Base-by-base conservation (phyloP, 768 basidiomycete species). In the Chalciporus sphaerocephalus region DNA sequence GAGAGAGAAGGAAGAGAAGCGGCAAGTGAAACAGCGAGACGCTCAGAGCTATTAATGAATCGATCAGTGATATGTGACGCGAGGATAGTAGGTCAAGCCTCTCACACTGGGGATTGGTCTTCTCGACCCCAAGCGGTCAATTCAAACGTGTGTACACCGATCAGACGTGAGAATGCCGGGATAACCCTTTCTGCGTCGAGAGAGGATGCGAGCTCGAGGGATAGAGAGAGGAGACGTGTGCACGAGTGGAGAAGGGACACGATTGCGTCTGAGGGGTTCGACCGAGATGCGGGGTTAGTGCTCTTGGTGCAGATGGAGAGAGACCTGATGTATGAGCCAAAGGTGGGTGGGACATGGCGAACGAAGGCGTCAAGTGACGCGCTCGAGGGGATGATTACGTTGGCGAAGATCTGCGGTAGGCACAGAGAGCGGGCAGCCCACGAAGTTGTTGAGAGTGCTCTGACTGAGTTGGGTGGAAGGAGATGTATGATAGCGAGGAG, bases 1-100 rank as follows among this genome's bases (percentile, higher is more conserved):
- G 74, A 60, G 37, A 88, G 74, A 55, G 69, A 64, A 12, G 77
- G 77, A 4, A 80, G 62, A 1, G 78, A 76, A 2, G 79, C 76
- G 0, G 84, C 84, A 50, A 88, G 80, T 6, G 79, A 75, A 13
- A 87, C 85, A 44, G 78, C 81, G 1, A 86, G 71, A 20, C 85
- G 73, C 58, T 88, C 85, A 64, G 62, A 69, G 17, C 62, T 58
- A 46, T 33, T 27, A 11, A 33, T 17, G 15, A 9, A 20, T 13
- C 28, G 48, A 33, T 62, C 17, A 49, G 44, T 27, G 40, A 16
- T 2, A 41, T 2, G 38, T 5, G 15, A 10, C 10, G 22, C 17
- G 15, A 40, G 39, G 36, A n/a, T 4, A 36, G 6, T 2, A 0
- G 16, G 15, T 2, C 2, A n/a, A 5, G 22, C 10, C 4, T 66